Percentiles rank a stretch among this genome's conserved stretches.
Evolutionary conservation across 2,329 filamentous ascomycete genomes (phyloP).

Genomic region (Alternaria sp.): DNA sequence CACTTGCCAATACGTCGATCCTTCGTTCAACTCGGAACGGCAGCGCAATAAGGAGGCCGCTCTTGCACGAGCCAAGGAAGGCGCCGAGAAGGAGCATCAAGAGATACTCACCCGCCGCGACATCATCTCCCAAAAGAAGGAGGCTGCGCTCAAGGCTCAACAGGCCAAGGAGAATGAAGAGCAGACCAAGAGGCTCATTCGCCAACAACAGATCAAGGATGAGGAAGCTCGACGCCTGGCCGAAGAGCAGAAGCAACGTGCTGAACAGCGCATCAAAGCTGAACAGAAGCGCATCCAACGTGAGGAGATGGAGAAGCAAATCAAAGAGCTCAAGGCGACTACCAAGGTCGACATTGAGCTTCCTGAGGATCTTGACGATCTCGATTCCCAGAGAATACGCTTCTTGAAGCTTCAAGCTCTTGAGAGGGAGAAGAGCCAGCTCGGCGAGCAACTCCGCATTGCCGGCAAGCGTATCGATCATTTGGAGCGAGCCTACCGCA

Average conservation of each 20-base stretch:
- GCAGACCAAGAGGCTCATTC: conserved; percentile 83
- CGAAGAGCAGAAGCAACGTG: conserved; percentile 91
- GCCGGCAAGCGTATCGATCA: conserved; percentile 97
- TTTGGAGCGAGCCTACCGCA: conserved; percentile 93
- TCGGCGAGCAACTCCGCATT: conserved; percentile 87
- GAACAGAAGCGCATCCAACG: conserved; percentile 54
- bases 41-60: conserved; percentile 80
- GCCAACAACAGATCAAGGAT: conserved; percentile 86
- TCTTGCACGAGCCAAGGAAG: conserved; percentile 80
- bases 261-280: conserved; percentile 81
- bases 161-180: conserved; percentile 92
- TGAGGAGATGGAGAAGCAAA: conserved; percentile 75
- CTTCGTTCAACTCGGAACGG: conserved; percentile 82
- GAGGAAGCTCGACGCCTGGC: conserved; percentile 86
- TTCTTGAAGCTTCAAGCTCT: conserved; percentile 94
- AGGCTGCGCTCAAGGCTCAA: conserved; percentile 86
- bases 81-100: conserved; percentile 88
- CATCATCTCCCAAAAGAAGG: conserved; percentile 95
- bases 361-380: conserved; percentile 75
- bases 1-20: conserved; percentile 95
- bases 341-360: conserved; percentile 88
- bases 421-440: conserved; percentile 96
- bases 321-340: conserved; percentile 91
- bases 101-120: conserved; percentile 86
- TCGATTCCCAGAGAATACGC: conserved; percentile 71